These are phyloP conservation scores for Nakaseomyces nivariensis DNA, from an alignment of 1,139 yeast genomes.

Conservation along the genomic window DNA sequence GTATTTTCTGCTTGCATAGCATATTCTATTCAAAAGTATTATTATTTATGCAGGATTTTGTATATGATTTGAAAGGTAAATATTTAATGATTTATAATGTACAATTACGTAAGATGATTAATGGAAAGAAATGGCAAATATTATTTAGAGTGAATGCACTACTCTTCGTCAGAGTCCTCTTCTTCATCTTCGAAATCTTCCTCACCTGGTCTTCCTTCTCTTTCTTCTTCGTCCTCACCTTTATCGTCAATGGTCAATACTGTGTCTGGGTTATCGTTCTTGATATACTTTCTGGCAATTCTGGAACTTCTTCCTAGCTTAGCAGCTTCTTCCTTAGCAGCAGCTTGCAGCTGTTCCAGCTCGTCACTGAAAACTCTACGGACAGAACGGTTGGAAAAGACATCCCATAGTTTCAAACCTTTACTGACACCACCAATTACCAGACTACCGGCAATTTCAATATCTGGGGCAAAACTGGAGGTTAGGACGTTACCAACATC, in stretches of 20 bases:
- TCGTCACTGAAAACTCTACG: slow-evolving; percentile 58
- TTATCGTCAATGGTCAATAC: slow-evolving; percentile 54
- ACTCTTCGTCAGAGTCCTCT: slow-evolving; percentile 2
- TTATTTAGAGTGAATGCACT: background rate
- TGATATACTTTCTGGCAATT: slow-evolving; percentile 58
- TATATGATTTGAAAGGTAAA: too few species aligned
- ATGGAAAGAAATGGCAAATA: too few species aligned
- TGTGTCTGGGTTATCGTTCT: slow-evolving; percentile 40
- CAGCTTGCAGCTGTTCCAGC: slow-evolving; percentile 41
- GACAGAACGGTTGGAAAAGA: slow-evolving; percentile 71
- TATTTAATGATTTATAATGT: background rate
- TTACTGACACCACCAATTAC: slow-evolving; percentile 85
- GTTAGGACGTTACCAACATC: slow-evolving; percentile 91
- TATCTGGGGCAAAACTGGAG: slow-evolving; percentile 75
- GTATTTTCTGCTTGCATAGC: too few species aligned
- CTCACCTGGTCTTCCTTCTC: slow-evolving; percentile 20
- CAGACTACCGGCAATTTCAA: slow-evolving; percentile 75
- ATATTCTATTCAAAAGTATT: too few species aligned
- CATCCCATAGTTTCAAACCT: slow-evolving; percentile 86
- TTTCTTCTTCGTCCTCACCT: slow-evolving; percentile 46
- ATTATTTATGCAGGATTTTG: too few species aligned
- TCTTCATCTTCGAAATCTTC: slow-evolving; percentile 1
- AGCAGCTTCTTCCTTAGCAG: slow-evolving; percentile 50
- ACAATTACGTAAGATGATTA: background rate
- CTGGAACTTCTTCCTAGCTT: slow-evolving; percentile 53